These are phyloP conservation scores for Cladobotryum protrusum DNA, from an alignment of 2,329 filamentous ascomycete genomes.

Conservation along the genomic window DNA sequence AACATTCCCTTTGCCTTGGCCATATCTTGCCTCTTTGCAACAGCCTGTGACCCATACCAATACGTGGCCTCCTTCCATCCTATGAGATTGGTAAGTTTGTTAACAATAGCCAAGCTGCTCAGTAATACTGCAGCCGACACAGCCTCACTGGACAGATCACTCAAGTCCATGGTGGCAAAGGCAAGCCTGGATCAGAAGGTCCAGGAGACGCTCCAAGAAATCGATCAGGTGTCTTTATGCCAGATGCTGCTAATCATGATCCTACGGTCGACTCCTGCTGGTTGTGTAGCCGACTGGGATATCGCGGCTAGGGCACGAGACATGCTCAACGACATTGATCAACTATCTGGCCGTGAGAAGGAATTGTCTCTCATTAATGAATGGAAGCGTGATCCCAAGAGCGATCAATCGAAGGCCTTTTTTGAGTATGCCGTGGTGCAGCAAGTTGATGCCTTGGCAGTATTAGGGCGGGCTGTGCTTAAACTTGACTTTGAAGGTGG, in stretches of 20 bases:
- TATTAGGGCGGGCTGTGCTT: slow-evolving; percentile 39
- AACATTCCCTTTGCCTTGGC: slow-evolving; percentile 40
- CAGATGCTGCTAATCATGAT: slow-evolving; percentile 48
- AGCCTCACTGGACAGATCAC: slow-evolving; percentile 20
- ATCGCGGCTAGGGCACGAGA: slow-evolving; percentile 37
- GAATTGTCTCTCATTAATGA: slow-evolving; percentile 38
- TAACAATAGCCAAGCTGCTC: slow-evolving; percentile 47
- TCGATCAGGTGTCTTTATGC: slow-evolving; percentile 48
- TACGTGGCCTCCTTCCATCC: slow-evolving; percentile 45
- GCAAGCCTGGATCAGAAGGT: slow-evolving; percentile 18
- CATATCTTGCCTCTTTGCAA: slow-evolving; percentile 41
- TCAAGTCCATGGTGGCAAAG: slow-evolving; percentile 20
- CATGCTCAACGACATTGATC: slow-evolving; percentile 44
- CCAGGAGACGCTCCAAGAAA: slow-evolving; percentile 30
- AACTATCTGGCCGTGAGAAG: slow-evolving; percentile 38
- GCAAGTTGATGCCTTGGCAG: slow-evolving; percentile 41
- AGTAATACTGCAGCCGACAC: slow-evolving; percentile 41
- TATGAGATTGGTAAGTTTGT: slow-evolving; percentile 43
- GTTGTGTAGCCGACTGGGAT: slow-evolving; percentile 41
- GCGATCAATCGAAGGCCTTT: slow-evolving; percentile 36
- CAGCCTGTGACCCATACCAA: slow-evolving; percentile 44
- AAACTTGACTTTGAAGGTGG: slow-evolving; percentile 30
- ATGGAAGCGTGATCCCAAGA: slow-evolving; percentile 38
- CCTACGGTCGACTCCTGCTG: slow-evolving; percentile 34
- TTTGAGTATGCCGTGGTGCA: slow-evolving; percentile 44